Evolutionary conservation across 2,329 filamentous ascomycete species (phyloP), one percentile per base, ranked within the genome.

Genomic region (Epichloe bromicola): DNA sequence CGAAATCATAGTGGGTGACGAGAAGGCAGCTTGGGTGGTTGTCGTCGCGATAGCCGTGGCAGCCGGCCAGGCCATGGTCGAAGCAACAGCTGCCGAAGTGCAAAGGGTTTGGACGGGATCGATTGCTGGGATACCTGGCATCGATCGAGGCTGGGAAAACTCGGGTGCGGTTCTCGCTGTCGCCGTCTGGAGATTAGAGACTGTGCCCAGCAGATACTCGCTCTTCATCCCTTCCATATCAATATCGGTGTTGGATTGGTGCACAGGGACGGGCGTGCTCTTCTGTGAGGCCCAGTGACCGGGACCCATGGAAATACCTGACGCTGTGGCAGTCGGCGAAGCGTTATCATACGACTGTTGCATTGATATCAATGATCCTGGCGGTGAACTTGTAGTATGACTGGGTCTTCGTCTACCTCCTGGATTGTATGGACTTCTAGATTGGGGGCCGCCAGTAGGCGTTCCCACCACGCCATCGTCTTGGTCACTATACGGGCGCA

Each of bases 21-120:
- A 76, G 55, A 70, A 75, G 23, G 63, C 65, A 60, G 73, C 75
- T 43, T 71, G 70, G 7, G 72, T 66, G n/a, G 70, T 64, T 12
- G 74, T 74, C 3, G 72, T 73, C 3, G 66, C 58, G 63, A 71
- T 70, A 5, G 64, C 65, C 8, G 73, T 67, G 46, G 59, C 61
- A 30, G 73, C 72, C 36, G 64, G 64, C 59, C 64, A 67, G 30
- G 57, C 39, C 8, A 57, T 42, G 19, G 52, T 54, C 36, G 62
- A 50, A 3, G 59, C 47, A 14, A 37, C 51, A 19, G 53, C 50
- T 26, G 58, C 56, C 5, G 61, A 55, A 33, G 63, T 58, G 45
- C 56, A 58, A 23, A 59, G 48, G 12, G 51, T 52, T 4, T 53
- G 51, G 10, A 54, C 54, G 14, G 51, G 41, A 12, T 56, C 54